A percentile compares a stretch with the other conserved stretches of the same genome.
Conservation (phyloP, 495 filamentous ascomycete genomes). For the Penicillium canescens region DNA sequence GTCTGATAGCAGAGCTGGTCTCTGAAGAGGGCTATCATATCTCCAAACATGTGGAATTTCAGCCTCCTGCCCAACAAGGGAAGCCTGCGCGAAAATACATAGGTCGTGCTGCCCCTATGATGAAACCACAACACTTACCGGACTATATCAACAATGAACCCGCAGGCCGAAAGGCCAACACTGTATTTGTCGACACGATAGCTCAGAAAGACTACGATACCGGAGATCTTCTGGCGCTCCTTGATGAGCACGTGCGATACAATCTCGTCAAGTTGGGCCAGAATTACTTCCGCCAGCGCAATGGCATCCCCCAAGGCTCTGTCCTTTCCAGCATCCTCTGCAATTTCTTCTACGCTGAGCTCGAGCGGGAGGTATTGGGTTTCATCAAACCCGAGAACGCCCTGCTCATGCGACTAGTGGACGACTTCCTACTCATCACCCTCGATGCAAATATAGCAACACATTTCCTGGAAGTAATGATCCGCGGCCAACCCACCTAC, state of each 20-base stretch:
- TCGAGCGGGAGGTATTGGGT: slow-evolving; percentile 67
- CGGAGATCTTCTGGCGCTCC: slow-evolving; percentile 63
- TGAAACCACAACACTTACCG: slow-evolving; percentile 53
- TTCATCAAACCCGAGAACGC: slow-evolving; percentile 64
- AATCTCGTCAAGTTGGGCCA: slow-evolving; percentile 91
- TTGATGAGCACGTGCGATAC: slow-evolving; percentile 72
- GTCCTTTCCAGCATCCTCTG: slow-evolving; percentile 82
- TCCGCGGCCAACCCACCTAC: slow-evolving; percentile 72
- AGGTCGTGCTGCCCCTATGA: slow-evolving; percentile 53
- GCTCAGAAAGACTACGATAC: slow-evolving; percentile 51
- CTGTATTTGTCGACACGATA: slow-evolving; percentile 72
- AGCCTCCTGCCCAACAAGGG: slow-evolving; percentile 24
- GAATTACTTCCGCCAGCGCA: slow-evolving; percentile 83
- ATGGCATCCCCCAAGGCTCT: slow-evolving; percentile 91
- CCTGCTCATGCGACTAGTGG: slow-evolving; percentile 77
- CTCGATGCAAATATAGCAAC: slow-evolving; percentile 61
- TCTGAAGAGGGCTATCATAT: slow-evolving; percentile 69
- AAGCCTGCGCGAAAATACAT: slow-evolving; percentile 66
- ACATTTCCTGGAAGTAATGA: slow-evolving; percentile 76
- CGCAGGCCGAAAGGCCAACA: slow-evolving; percentile 49
- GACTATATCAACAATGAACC: slow-evolving; percentile 52
- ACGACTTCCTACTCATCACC: slow-evolving; percentile 91
- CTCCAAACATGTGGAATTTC: slow-evolving; percentile 72
- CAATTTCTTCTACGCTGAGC: slow-evolving; percentile 90
- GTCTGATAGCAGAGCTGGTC: slow-evolving; percentile 62